Evolutionary conservation across 2,329 filamentous ascomycete genomes (phyloP), one percentile per base, ranked within the genome.

Genomic region (Ophiostoma piceae): DNA sequence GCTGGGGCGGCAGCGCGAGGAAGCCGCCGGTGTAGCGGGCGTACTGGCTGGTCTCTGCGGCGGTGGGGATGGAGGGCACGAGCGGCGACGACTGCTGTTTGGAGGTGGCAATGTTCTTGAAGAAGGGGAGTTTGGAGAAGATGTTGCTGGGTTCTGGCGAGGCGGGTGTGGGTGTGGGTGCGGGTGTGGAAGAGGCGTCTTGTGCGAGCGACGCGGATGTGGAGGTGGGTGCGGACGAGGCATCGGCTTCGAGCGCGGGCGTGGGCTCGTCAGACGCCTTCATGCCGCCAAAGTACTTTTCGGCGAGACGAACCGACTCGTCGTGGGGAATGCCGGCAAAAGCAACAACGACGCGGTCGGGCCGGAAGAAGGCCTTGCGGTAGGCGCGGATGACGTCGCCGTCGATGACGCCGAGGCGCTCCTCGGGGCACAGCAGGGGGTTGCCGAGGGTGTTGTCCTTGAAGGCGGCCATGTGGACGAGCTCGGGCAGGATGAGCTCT

Each of bases 381-480:
- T 99, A 99, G 71, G 88, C 86, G 75, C 90, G 83, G 68, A 98
- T 88, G 8, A 91, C 89, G 37, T 84, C 80, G 74, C 86, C 87
- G 77, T 93, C 85, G 76, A 99, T 99, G 74, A 86, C 82, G 0
- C 81, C 83, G 70, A 99, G 81, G 67, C 94, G 84, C 75, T 98
- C 94, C 76, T 90, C 87, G 0, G 95, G 95, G 78, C 95, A 99
- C 67, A 99, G 81, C 74, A 99, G 79, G 3, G 95, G 95, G 79
- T 98, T 96, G 51, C 95, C 95, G 14, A 99, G 84, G 0, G 95
- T 98, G 81, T 99, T 98, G 77, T 95, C 91, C 82, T 93, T 95
- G 81, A 92, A 99, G 1, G 94, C 95, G 11, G 95, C 93, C 82
- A 94, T 95, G 79, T 99, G 95, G 51, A 98, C 90, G 75, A 99